Conservation (phyloP, 805 yeast species). For the Teunomyces aglyptinius region DNA sequence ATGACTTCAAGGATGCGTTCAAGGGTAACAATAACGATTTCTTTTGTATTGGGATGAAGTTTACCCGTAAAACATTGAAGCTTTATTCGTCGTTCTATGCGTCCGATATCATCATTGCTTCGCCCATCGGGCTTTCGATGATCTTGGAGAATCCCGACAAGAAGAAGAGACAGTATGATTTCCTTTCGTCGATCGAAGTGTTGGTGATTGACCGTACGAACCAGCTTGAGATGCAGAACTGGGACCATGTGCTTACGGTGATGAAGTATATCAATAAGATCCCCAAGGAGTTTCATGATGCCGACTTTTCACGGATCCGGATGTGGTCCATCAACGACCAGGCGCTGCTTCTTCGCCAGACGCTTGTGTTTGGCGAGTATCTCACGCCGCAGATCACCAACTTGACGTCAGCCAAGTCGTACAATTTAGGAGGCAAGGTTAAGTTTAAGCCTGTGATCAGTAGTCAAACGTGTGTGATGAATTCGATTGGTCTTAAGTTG, state of each 20-base stretch:
- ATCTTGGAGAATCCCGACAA: conserved; percentile 62
- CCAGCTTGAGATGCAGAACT: conserved; percentile 86
- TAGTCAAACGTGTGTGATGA: conserved; percentile 54
- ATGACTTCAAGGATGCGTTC: conserved; percentile 75
- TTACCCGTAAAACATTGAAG: conserved; percentile 84
- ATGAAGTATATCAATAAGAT: conserved; percentile 68
- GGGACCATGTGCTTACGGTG: conserved; percentile 75
- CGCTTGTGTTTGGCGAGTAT: conserved; percentile 71
- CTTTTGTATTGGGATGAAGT: conserved; percentile 86
- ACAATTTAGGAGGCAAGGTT: conserved; percentile 59
- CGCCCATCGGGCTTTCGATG: conserved; percentile 82
- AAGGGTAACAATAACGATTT: conserved; percentile 90
- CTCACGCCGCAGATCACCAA: conserved; percentile 79
- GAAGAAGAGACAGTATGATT: conserved; percentile 69
- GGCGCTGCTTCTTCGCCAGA: conserved; percentile 70
- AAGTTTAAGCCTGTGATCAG: conserved; percentile 50
- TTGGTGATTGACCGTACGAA: conserved; percentile 79
- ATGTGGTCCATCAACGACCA: conserved; percentile 91
- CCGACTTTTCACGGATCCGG: conserved; percentile 88
- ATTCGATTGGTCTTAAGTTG: conserved; percentile 62
- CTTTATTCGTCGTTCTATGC: conserved; percentile 79
- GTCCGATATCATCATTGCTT: conserved; percentile 84
- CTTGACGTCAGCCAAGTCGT: conserved; percentile 44
- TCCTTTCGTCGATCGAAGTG: conserved; percentile 84
- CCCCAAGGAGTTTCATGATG: conserved; percentile 73